Conservation (phyloP, 108 stramenopile genomes). For the Nitzschia inconspicua region DNA sequence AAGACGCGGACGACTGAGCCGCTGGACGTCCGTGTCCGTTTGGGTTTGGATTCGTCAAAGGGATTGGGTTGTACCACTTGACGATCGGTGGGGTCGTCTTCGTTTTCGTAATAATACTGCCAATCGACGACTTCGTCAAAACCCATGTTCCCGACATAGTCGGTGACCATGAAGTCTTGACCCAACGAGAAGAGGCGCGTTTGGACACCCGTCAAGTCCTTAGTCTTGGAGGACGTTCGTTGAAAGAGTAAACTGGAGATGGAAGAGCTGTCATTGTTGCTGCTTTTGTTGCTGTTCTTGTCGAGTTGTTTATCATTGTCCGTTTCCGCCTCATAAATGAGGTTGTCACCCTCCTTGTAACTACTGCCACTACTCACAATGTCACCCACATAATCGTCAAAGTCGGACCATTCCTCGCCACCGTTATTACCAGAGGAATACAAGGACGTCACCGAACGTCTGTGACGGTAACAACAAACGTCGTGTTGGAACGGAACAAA, state of each 20-base stretch:
- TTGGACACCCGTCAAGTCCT: conserved; percentile 50
- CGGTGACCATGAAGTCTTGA: conserved; percentile 50
- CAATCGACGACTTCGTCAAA: conserved; percentile 63
- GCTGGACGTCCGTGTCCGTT: conserved; percentile 58
- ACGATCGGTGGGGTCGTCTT: conserved; percentile 33
- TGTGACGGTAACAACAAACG: too few species aligned
- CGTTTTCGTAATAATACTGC: conserved; percentile 62
- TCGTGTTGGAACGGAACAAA: too few species aligned
- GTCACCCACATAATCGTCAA: neutral
- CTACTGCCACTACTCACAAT: too few species aligned
- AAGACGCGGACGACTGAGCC: conserved; percentile 78
- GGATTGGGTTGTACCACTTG: conserved; percentile 55
- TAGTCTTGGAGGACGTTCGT: too few species aligned
- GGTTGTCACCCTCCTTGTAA: too few species aligned
- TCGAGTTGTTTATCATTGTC: neutral
- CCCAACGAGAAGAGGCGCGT: conserved; percentile 68
- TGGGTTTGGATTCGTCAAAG: conserved; percentile 64
- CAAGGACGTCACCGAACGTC: too few species aligned
- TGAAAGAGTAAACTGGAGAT: too few species aligned
- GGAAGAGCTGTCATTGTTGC: neutral
- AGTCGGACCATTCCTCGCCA: neutral
- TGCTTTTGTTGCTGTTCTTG: too few species aligned
- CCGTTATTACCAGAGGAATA: too few species aligned
- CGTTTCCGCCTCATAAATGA: too few species aligned
- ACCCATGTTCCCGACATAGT: conserved; percentile 72